These are phyloP conservation scores for Saccharomyces hybrid DNA, from an alignment of 1,139 yeast genomes.

Conservation along the genomic window DNA sequence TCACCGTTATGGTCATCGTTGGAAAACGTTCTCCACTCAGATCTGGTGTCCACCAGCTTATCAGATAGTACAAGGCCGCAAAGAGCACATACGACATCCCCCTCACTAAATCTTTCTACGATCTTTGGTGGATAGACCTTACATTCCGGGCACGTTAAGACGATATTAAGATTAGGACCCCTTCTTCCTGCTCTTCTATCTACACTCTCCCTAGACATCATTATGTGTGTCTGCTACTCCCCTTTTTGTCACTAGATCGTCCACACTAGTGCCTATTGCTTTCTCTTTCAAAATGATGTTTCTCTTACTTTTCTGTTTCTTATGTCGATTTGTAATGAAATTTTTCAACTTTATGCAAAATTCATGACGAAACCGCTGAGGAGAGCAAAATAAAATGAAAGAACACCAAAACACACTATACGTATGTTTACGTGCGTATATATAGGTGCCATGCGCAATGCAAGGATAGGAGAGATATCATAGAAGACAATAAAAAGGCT, in stretches of 20 bases:
- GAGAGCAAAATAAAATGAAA: neutral
- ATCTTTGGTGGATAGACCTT: constrained; percentile 92
- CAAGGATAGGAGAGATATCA: neutral
- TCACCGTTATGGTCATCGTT: constrained; percentile 97
- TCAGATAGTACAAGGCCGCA: constrained; percentile 93
- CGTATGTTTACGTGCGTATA: neutral
- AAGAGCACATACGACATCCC: constrained; percentile 94
- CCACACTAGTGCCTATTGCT: neutral
- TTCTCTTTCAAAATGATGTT: neutral
- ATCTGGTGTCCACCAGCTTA: constrained; percentile 86
- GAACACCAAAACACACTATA: neutral
- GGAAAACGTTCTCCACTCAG: constrained; percentile 97
- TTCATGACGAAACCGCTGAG: neutral
- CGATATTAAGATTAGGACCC: constrained; percentile 78
- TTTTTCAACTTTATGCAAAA: neutral
- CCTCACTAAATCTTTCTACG: constrained; percentile 91
- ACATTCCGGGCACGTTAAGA: constrained; percentile 92
- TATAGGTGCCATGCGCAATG: neutral
- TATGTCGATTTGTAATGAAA: neutral
- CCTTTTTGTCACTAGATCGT: neutral
- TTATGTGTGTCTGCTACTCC: neutral
- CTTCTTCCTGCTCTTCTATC: constrained; percentile 18
- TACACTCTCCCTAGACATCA: neutral
- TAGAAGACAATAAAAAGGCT: neutral
- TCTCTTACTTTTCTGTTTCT: neutral